Evolutionary conservation across 192 early-diverging fungal species (phyloP).

Genomic region (Coemansia sp.): DNA sequence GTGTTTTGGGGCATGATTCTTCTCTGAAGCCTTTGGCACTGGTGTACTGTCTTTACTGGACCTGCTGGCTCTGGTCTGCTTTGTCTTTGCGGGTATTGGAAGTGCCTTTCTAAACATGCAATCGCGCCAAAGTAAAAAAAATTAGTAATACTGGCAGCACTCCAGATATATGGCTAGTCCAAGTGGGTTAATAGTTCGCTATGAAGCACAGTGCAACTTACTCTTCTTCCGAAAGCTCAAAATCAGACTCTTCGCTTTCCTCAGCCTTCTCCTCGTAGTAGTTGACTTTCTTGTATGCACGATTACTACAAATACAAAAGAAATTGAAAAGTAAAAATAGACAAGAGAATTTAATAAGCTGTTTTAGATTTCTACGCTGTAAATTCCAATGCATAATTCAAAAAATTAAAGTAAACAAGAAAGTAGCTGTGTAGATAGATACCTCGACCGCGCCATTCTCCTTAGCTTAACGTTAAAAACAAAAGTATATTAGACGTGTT

Average conservation of each 20-base stretch:
- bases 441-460: slow-evolving; percentile 39
- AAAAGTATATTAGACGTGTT: not conserved
- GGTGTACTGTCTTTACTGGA: not conserved
- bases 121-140: too few relatives aligned
- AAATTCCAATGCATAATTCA: too few relatives aligned
- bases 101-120: not conserved
- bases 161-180: too few relatives aligned
- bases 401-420: not conserved
- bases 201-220: too few relatives aligned
- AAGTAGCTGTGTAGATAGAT: not conserved
- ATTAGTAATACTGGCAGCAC: too few relatives aligned
- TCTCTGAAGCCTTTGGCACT: not conserved
- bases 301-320: slow-evolving; percentile 3
- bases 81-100: not conserved
- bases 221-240: slow-evolving; percentile 34
- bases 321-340: not conserved
- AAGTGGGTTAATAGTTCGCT: too few relatives aligned
- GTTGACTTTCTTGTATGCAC: slow-evolving; percentile 30
- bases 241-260: slow-evolving; percentile 35
- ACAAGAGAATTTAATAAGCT: not conserved
- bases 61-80: not conserved
- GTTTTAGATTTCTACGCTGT: not conserved
- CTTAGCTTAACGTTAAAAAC: not conserved
- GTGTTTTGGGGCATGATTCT: not conserved
- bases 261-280: slow-evolving; percentile 27